These are phyloP conservation scores for Clonostachys chloroleuca DNA, from an alignment of 2,329 filamentous ascomycete genomes.

Conservation along the genomic window DNA sequence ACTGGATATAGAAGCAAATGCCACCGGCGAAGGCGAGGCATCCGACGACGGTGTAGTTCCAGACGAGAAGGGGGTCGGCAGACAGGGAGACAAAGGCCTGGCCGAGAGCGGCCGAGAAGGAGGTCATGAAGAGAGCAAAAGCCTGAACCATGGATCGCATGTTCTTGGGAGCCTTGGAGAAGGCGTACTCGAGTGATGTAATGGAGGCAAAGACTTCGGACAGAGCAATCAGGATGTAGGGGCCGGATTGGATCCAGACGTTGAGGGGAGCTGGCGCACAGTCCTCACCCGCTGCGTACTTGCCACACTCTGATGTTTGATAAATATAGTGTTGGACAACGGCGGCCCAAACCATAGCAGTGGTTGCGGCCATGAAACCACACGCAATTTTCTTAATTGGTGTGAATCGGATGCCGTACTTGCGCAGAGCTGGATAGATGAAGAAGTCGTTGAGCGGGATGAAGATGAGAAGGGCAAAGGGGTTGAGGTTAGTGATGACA, in stretches of 20 bases:
- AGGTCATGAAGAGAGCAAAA: slow-evolving; percentile 64
- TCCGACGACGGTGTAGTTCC: slow-evolving; percentile 69
- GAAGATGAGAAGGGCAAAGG: slow-evolving; percentile 68
- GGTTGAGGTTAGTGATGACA: slow-evolving; percentile 69
- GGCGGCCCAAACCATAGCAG: slow-evolving; percentile 53
- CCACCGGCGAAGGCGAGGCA: slow-evolving; percentile 60
- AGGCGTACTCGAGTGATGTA: slow-evolving; percentile 67
- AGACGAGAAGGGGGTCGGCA: slow-evolving; percentile 62
- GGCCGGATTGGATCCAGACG: slow-evolving; percentile 55
- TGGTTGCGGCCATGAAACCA: slow-evolving; percentile 61
- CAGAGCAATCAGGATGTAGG: slow-evolving; percentile 43
- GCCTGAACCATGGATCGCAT: slow-evolving; percentile 71
- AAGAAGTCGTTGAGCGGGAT: slow-evolving; percentile 66
- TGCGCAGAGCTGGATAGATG: slow-evolving; percentile 64
- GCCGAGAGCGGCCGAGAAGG: slow-evolving; percentile 63
- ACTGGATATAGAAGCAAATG: slow-evolving; percentile 62
- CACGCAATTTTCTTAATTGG: slow-evolving; percentile 73
- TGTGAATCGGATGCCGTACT: slow-evolving; percentile 59
- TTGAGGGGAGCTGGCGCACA: slow-evolving; percentile 51
- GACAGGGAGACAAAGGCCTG: slow-evolving; percentile 45
- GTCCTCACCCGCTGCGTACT: slow-evolving; percentile 21
- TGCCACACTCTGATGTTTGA: slow-evolving; percentile 54
- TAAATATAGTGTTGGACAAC: slow-evolving; percentile 61
- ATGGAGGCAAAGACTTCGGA: slow-evolving; percentile 46
- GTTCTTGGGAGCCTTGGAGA: slow-evolving; percentile 70